Evolutionary conservation across 164 flowering plant species (phyloP), one percentile per base, ranked within the genome.

Genomic region (Litsea cubeba): DNA sequence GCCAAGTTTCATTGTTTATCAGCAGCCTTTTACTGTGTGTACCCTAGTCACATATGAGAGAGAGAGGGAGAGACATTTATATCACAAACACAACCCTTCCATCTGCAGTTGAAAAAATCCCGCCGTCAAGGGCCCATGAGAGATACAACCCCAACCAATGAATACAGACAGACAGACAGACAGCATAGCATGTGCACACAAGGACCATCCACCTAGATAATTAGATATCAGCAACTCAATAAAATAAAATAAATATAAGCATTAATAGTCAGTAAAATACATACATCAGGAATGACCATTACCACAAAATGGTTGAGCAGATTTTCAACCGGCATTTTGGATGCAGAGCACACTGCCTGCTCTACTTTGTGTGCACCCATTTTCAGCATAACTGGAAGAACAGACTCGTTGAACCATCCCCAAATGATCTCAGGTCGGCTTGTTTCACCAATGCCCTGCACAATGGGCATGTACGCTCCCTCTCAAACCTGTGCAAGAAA

Each of bases 401-500:
- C 69, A 93, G 86, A 75, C 93, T 91, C 1, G 98, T 93, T 28
- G 98, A 92, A 40, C 97, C 98, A 80, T 93, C 97, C 18, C 94
- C 91, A 72, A 84, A 95, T 17, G 98, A 91, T 77, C 85, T 86
- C 4, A 95, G 88, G 74, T 88, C 97, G 14, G 97, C 97, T 12
- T 97, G 90, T 76, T 93, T 93, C 26, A 95, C 98, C 90, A 95
- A 80, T 35, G 99, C 97, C 76, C 99, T 82, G 85, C 97, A 96
- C 71, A 90, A 46, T 22, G 99, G 99, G 75, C 99, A 96, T 20
- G 98, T 96, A 72, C 99, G 79, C 75, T 96, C 99, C 81, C 99
- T 85, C 89, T 96, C 99, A 82, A 93, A 96, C 99, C 98, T 95
- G 93, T 24, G 77, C 74, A 28, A 68, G 28, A 66, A 23, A 40